A percentile compares a stretch with the other conserved stretches of the same genome.
Conservation (phyloP, 2,329 filamentous ascomycete species). For the Stromatinia cepivora region DNA sequence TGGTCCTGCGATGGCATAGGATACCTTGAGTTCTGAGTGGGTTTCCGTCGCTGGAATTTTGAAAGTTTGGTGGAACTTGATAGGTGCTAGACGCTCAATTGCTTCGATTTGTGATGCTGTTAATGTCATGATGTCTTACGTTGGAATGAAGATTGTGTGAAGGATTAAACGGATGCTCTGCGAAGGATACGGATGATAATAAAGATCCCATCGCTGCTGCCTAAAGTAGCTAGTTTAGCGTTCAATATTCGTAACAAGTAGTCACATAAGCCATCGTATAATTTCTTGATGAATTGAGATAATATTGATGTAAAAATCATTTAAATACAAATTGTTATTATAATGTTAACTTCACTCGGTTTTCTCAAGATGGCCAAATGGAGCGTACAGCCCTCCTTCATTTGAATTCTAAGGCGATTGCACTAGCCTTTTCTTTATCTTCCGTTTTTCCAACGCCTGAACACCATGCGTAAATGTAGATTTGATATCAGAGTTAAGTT, state of each 20-base stretch:
- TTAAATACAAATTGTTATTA: slow-evolving; percentile 13
- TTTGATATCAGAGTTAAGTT: not conserved
- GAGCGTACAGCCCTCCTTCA: not conserved
- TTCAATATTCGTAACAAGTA: not conserved
- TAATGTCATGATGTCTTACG: not conserved
- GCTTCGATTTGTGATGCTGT: slow-evolving; percentile 27
- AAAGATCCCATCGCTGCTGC: not conserved
- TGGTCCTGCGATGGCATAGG: slow-evolving; percentile 35
- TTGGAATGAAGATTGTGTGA: not conserved
- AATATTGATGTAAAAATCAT: not conserved
- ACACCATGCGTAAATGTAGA: slow-evolving; percentile 24
- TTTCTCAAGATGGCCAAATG: slow-evolving; percentile 3
- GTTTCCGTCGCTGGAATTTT: slow-evolving; percentile 33
- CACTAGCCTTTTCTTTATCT: slow-evolving; percentile 8
- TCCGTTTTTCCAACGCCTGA: slow-evolving; percentile 22
- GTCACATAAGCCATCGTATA: slow-evolving; percentile 1
- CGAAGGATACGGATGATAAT: not conserved
- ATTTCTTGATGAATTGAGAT: not conserved
- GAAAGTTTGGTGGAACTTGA: slow-evolving; percentile 36
- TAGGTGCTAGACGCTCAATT: slow-evolving; percentile 26
- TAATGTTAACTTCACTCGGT: slow-evolving; percentile 5
- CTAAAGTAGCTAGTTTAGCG: not conserved
- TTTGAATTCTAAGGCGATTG: not conserved
- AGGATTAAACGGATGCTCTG: not conserved
- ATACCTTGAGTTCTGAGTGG: slow-evolving; percentile 33